phyloP scores from a whole-genome alignment of 2,329 filamentous ascomycete species.

The Purpureocillium takamizusanense region DNA sequence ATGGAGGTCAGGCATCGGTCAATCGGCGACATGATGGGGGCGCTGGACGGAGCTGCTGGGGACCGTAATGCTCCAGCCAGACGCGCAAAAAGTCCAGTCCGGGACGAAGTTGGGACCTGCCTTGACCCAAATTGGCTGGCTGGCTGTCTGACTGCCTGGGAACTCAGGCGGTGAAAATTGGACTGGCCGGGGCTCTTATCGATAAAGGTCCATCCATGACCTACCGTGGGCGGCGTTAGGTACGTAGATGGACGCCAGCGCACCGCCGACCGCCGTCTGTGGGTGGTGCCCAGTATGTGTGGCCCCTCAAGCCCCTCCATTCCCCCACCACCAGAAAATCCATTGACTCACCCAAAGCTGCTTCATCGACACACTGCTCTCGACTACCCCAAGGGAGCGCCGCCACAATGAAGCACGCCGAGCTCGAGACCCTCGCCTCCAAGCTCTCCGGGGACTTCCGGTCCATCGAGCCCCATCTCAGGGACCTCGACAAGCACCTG shows the following conservation, averaged over 20 bases:
- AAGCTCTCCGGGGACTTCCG: slow-evolving; percentile 66
- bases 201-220: slow-evolving; percentile 11
- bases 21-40: slow-evolving; percentile 37
- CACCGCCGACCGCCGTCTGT: too few relatives aligned
- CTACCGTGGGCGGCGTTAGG: too few relatives aligned
- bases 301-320: slow-evolving; percentile 12
- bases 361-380: slow-evolving; percentile 1
- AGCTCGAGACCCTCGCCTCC: slow-evolving; percentile 41
- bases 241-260: too few relatives aligned
- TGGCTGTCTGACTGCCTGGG: slow-evolving; percentile 10
- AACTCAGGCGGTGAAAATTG: slow-evolving; percentile 14
- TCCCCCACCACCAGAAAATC: slow-evolving; percentile 13
- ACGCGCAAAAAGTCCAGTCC: slow-evolving; percentile 6
- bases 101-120: slow-evolving; percentile 1
- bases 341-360: slow-evolving; percentile 16
- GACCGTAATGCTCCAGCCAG: slow-evolving; percentile 1
- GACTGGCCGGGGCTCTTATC: slow-evolving; percentile 8
- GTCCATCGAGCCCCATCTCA: slow-evolving; percentile 63
- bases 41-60: slow-evolving; percentile 16
- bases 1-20: slow-evolving; percentile 45
- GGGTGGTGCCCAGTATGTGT: too few relatives aligned
- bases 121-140: too few relatives aligned
- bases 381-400: not conserved
- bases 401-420: slow-evolving; percentile 45
- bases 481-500: slow-evolving; percentile 77